phyloP scores from a whole-genome alignment of 192 early-diverging fungal genomes.

The Pecoramyces ruminantium region DNA sequence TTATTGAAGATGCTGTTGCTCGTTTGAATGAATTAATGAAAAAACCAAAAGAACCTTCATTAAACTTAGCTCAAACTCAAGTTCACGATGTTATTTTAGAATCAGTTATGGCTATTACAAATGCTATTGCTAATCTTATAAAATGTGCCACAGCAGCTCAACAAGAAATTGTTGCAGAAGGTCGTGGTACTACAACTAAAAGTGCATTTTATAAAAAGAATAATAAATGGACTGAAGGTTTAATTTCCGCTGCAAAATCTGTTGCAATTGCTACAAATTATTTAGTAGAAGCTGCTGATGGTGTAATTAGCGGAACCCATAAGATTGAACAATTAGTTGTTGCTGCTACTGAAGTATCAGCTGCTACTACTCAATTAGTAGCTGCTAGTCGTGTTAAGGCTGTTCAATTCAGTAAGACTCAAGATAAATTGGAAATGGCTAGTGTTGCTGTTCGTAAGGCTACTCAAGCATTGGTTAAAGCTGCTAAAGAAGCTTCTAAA shows the following conservation, averaged over 20 bases:
- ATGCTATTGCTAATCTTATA: conserved; percentile 86
- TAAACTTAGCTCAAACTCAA: conserved; percentile 59
- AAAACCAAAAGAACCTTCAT: conserved; percentile 51
- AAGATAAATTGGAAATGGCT: conserved; percentile 83
- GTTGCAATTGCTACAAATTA: conserved; percentile 84
- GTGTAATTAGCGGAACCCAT: conserved; percentile 76
- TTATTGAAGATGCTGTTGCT: conserved; percentile 77
- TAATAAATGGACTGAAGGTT: conserved; percentile 98
- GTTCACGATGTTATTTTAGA: conserved; percentile 83
- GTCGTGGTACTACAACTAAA: conserved; percentile 56
- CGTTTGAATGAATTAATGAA: conserved; percentile 63
- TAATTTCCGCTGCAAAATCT: conserved; percentile 89
- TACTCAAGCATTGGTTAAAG: conserved; percentile 73
- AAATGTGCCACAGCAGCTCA: conserved; percentile 85
- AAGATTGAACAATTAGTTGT: conserved; percentile 90
- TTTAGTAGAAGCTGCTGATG: conserved; percentile 89
- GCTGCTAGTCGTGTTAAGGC: conserved; percentile 93
- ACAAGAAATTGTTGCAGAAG: conserved; percentile 92
- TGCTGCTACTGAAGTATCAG: conserved; percentile 90
- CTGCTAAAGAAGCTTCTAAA: conserved; percentile 70
- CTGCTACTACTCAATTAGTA: conserved; percentile 90
- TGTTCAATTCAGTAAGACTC: conserved; percentile 75
- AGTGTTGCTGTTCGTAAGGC: conserved; percentile 88
- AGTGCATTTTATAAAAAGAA: conserved; percentile 98
- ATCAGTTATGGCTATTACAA: conserved; percentile 80